Evolutionary conservation across 164 flowering plant genomes (phyloP), one percentile per base, ranked within the genome.

Genomic region (Nymphaea thermarum): DNA sequence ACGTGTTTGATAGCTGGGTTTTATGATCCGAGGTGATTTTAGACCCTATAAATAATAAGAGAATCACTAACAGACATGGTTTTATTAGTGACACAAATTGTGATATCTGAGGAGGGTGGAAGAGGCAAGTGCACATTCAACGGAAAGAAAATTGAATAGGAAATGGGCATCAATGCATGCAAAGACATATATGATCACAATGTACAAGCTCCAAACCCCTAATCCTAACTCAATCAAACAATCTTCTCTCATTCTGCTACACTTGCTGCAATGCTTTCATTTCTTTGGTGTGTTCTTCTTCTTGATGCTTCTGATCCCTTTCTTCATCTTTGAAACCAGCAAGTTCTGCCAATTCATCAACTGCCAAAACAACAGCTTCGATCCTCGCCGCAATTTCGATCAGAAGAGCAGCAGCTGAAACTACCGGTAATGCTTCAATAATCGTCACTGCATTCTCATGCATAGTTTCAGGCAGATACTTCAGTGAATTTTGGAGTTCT

Each of bases 381-480:
- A 86, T 73, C 77, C 91, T 84, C 60, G 79, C 70, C 5, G 86
- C 83, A 14, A 79, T 78, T 77, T 88, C 92, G 18, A 78, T 75
- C 71, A 91, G 67, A 73, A 87, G 42, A 3, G 93, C 76, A 6
- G 83, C 83, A 18, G 78, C 60, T 8, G 91, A 85, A 18, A 81
- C 84, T 25, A 91, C 71, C 6, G 93, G 87, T 43, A 87, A 70
- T 45, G 85, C 69, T 62, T 81, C 87, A 69, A 80, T 67, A 55
- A 91, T 65, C 4, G 82, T 77, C 51, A 76, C 65, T 15, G 12
- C 57, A 3, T 15, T 51, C 57, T 51, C 57, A 3, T 51, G 57
- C 57, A 51, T 10, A 51, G 57, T 51, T 15, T 63, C 70, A 17
- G 88, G 85, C 4, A 84, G 78, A 66, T 71, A 67, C 62, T 70